These are phyloP conservation scores for Tubosaeta brunneosetosa DNA, from an alignment of 768 basidiomycete genomes.

Conservation along the genomic window DNA sequence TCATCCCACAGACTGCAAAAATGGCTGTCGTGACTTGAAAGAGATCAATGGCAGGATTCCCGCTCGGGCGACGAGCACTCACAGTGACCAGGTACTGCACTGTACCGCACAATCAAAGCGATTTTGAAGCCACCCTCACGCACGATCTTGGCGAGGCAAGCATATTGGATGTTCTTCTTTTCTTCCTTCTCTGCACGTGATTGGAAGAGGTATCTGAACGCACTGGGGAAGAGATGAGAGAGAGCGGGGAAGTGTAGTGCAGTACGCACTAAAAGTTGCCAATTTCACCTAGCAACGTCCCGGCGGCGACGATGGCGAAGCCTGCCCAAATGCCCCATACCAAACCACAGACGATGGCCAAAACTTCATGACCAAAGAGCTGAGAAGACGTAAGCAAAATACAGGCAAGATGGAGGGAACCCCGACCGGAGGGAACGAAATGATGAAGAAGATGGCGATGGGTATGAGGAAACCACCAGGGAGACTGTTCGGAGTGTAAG, in stretches of 20 bases:
- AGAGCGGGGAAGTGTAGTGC: neutral
- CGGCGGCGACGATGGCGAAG: slow-evolving; percentile 80
- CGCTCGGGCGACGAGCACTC: slow-evolving; percentile 22
- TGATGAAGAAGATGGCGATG: slow-evolving; percentile 74
- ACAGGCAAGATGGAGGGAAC: neutral
- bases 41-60: slow-evolving; percentile 1
- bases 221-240: slow-evolving; percentile 39
- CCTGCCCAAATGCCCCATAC: slow-evolving; percentile 89
- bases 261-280: slow-evolving; percentile 80
- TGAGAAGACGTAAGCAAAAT: slow-evolving; percentile 24
- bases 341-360: slow-evolving; percentile 82
- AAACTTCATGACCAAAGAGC: slow-evolving; percentile 90
- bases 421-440: slow-evolving; percentile 79
- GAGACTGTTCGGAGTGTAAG: slow-evolving; percentile 34
- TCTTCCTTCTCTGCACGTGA: slow-evolving; percentile 74
- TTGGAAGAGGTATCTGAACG: slow-evolving; percentile 78
- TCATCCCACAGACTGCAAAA: slow-evolving; percentile 88
- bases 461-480: slow-evolving; percentile 70
- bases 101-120: slow-evolving; percentile 69
- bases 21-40: slow-evolving; percentile 76
- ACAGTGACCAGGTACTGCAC: slow-evolving; percentile 88
- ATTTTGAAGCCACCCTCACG: slow-evolving; percentile 87
- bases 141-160: slow-evolving; percentile 61
- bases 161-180: slow-evolving; percentile 51
- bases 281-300: slow-evolving; percentile 81